These are phyloP conservation scores for Bipolaris sorokiniana DNA, from an alignment of 2,329 filamentous ascomycete species.

Conservation along the genomic window DNA sequence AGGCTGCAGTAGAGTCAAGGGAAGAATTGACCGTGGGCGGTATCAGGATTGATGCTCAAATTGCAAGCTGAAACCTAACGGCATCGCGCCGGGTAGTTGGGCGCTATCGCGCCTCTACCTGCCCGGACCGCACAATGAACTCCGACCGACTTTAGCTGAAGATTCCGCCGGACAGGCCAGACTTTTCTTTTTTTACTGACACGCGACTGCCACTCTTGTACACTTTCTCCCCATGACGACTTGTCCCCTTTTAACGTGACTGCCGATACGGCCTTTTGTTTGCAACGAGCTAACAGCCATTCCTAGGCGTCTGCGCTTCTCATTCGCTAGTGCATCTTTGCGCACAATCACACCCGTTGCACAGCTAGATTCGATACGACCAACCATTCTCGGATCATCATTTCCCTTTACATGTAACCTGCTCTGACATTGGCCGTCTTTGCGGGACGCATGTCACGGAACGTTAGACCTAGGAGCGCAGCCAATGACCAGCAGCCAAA, in stretches of 20 bases:
- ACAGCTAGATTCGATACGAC: constrained; percentile 16
- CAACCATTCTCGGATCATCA: constrained; percentile 28
- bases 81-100: constrained; percentile 27
- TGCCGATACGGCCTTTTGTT: constrained; percentile 17
- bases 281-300: constrained; percentile 10
- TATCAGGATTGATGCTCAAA: constrained; percentile 8
- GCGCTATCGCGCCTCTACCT: constrained; percentile 23
- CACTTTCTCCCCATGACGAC: constrained; percentile 22
- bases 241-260: constrained; percentile 16
- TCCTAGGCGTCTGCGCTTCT: constrained; percentile 9
- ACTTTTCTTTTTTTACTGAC: constrained; percentile 27
- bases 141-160: constrained; percentile 28
- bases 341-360: constrained; percentile 27
- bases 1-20: neutral
- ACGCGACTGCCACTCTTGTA: constrained; percentile 40
- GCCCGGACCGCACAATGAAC: constrained; percentile 31
- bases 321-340: constrained; percentile 22
- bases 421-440: constrained; percentile 28
- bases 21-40: neutral
- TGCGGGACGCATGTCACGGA: constrained; percentile 28
- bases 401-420: constrained; percentile 30
- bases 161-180: constrained; percentile 20
- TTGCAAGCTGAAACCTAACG: constrained; percentile 30
- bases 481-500: constrained; percentile 28
- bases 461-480: constrained; percentile 26